Evolutionary conservation across 2,329 filamentous ascomycete genomes (phyloP), one percentile per base, ranked within the genome.

Genomic region (Colletotrichum noveboracense): DNA sequence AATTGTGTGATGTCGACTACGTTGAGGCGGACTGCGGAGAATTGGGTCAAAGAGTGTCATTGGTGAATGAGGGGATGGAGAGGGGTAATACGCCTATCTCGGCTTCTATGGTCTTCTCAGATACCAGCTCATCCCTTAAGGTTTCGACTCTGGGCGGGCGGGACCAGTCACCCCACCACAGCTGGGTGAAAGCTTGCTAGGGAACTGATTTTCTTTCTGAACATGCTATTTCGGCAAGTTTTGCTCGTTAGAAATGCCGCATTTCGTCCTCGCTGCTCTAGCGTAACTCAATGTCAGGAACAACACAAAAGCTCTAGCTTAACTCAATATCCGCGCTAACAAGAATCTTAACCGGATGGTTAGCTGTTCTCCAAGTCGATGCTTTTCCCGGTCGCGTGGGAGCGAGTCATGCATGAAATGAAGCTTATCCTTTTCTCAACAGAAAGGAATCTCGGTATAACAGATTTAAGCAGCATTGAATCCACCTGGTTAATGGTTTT

Each of bases 401-500:
- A 28, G 55, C 55, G 55, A 58, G 55, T 58, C 55, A 58, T 24
- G 55, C 55, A 58, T 16, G 13, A 58, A 24, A 9, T 58, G 55
- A 26, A 58, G 26, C 14, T 28, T 58, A 58, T 28, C 24, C 16
- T 58, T 28, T 8, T 8, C 8, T 52, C 55, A 28, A 28, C 21
- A 18, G 55, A 21, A 28, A 13, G 4, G 8, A 28, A 58, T 16
- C 26, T 58, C 4, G 24, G 16, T 58, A 58, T 28, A 28, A 16
- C 7, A 58, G 9, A 58, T 58, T 58, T 58, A 58, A 58, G 13
- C 55, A 58, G 55, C 55, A 58, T 6, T 58, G 55, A 58, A 58
- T 2, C 55, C 55, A 28, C 55, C 9, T 18, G 0, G 1, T 18
- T 14, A 3, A 9, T 58, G 2, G 1, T 9, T 0, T 28, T 28